Conservation (phyloP, 2,329 filamentous ascomycete genomes). For the Cladosporium austrohemisphaericum region DNA sequence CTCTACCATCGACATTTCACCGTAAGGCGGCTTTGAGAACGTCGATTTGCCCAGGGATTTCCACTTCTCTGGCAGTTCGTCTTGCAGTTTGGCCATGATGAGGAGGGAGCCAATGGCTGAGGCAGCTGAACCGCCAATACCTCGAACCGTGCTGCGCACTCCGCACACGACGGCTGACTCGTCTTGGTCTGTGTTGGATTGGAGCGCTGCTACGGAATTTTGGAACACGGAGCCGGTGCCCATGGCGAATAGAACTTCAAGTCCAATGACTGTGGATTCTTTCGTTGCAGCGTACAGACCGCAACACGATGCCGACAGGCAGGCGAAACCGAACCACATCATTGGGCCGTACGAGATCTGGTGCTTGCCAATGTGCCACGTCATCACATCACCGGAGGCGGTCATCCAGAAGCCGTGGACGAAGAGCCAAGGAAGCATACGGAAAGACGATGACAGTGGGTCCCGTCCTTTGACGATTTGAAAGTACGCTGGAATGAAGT, state of each 20-base stretch:
- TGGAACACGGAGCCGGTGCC: constrained; percentile 25
- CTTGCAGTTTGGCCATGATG: constrained; percentile 10
- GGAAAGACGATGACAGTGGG: constrained; percentile 14
- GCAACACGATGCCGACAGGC: constrained; percentile 18
- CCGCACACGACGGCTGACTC: constrained; percentile 21
- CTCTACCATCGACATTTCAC: neutral
- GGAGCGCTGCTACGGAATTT: constrained; percentile 24
- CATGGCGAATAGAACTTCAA: constrained; percentile 21
- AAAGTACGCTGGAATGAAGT: constrained; percentile 23
- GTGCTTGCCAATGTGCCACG: constrained; percentile 7
- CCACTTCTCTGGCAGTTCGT: constrained; percentile 11
- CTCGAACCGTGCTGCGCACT: constrained; percentile 23
- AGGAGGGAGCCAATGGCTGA: constrained; percentile 21
- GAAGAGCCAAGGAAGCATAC: constrained; percentile 23
- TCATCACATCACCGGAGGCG: constrained; percentile 18
- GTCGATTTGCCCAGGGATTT: constrained; percentile 15
- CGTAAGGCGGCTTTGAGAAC: constrained; percentile 16
- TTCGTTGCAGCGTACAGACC: neutral
- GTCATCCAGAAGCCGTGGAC: constrained; percentile 22
- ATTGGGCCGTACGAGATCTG: constrained; percentile 20
- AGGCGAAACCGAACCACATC: constrained; percentile 20
- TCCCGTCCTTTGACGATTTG: constrained; percentile 18
- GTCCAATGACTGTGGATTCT: constrained; percentile 9
- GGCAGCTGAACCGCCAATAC: constrained; percentile 23
- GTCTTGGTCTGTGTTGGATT: constrained; percentile 20